Evolutionary conservation across 2,329 filamentous ascomycete genomes (phyloP).

Genomic region (Phaeophleospora eucalypticola): DNA sequence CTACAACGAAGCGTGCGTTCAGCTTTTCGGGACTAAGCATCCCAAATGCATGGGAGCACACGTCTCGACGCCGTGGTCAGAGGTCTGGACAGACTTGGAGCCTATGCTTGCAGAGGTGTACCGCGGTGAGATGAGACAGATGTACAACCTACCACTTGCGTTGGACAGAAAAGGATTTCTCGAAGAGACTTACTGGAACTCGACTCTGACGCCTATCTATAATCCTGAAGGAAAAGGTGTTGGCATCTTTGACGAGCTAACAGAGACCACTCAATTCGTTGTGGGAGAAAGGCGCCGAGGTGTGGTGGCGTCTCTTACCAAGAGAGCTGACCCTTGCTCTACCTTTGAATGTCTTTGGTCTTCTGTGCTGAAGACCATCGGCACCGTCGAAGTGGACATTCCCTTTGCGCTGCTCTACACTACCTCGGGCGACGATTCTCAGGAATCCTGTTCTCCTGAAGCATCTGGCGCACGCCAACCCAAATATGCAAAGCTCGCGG

Average conservation of each 20-base stretch:
- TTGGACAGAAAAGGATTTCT: conserved; percentile 26
- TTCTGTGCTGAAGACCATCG: conserved; percentile 18
- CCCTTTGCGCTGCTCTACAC: conserved; percentile 28
- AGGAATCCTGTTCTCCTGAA: conserved; percentile 7
- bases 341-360: conserved; percentile 25
- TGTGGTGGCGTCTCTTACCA: conserved; percentile 17
- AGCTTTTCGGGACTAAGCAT: conserved; percentile 25
- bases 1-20: conserved; percentile 30
- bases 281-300: conserved; percentile 21
- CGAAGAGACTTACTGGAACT: conserved; percentile 31
- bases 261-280: conserved; percentile 22
- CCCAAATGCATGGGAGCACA: conserved; percentile 21
- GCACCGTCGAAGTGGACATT: conserved; percentile 19
- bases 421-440: conserved; percentile 15
- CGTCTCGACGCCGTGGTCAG: conserved; percentile 18
- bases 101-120: conserved; percentile 22
- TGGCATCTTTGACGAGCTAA: conserved; percentile 26
- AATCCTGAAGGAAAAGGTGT: conserved; percentile 17
- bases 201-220: conserved; percentile 27
- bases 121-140: conserved; percentile 18
- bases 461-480: conserved; percentile 5
- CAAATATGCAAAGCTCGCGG: conserved; percentile 24
- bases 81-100: conserved; percentile 21
- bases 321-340: conserved; percentile 12
- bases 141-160: conserved; percentile 19